Evolutionary conservation across 2,329 filamentous ascomycete genomes (phyloP), one percentile per base, ranked within the genome.

Genomic region (Neobulgaria alba): DNA sequence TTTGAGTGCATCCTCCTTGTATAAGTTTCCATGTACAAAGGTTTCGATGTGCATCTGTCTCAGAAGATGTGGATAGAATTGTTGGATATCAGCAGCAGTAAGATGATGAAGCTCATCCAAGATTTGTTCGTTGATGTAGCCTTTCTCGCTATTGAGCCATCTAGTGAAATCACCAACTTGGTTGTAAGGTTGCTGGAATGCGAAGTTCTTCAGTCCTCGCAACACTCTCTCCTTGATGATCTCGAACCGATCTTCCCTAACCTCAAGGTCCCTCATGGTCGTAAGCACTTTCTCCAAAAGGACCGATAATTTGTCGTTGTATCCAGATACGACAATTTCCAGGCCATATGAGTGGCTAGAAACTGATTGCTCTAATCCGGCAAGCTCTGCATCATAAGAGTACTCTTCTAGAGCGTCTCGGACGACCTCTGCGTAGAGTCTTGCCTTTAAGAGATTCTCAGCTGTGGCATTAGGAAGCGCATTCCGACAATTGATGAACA

Each of bases 271-370:
- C 37, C 85, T 79, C 73, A 95, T 85, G 8, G 83, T 88, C 10
- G 79, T 66, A 18, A 95, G 68, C 3, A 96, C 85, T 59, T 95
- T 92, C 58, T 96, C 87, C 34, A 98, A 65, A 17, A 98, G 72
- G 0, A 95, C 87, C 0, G 84, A 71, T 56, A 98, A 78, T 67
- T 98, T 98, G 63, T 98, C 92, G 53, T 95, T 98, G 66, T 96
- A 98, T 0, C 92, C 92, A 19, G 79, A 81, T 3, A 96, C 75
- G 10, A 83, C 79, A 30, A 96, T 67, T 43, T 85, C 80, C 20
- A 96, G 60, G 0, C 89, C 89, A 21, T 79, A 74, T 3, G 75
- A 72, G 55, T 85, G 82, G 18, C 82, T 73, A 3, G 71, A 70
- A n/a, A 96, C 75, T 29, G 75, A 78, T 59, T 96, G 96, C 46